A percentile compares a stretch with the other conserved stretches of the same genome.
Evolutionary conservation across 306 rosid species (phyloP).

Genomic region (Dryas octopetala): DNA sequence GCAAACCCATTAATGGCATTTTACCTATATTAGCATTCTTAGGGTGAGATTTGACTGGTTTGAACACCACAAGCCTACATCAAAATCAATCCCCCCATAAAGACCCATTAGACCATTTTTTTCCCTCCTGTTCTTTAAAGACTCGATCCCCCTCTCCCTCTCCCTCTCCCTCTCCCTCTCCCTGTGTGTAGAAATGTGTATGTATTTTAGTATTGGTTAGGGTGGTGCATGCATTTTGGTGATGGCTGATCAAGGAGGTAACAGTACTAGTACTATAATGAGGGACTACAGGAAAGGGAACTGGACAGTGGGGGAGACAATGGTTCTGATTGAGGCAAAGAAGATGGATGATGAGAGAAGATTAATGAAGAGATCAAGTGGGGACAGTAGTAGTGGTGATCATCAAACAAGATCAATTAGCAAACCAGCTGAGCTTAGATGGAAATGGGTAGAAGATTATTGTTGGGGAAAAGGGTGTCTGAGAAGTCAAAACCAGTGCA

Average conservation of each 20-base stretch:
- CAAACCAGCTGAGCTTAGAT: slow-evolving; percentile 46
- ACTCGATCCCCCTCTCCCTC: background rate
- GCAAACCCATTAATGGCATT: background rate
- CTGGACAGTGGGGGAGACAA: slow-evolving; percentile 51
- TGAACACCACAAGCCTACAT: slow-evolving; percentile 19
- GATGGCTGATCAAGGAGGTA: slow-evolving; percentile 40
- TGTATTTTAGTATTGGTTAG: background rate
- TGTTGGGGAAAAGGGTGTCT: slow-evolving; percentile 44
- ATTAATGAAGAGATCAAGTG: slow-evolving; percentile 31
- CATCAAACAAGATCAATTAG: slow-evolving; percentile 5
- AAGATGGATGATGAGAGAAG: slow-evolving; percentile 52
- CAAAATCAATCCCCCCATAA: slow-evolving; percentile 22
- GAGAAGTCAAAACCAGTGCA: slow-evolving; percentile 57
- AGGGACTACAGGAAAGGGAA: slow-evolving; percentile 52
- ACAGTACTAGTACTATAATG: slow-evolving; percentile 18
- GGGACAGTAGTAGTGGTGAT: background rate
- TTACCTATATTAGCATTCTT: slow-evolving; percentile 28
- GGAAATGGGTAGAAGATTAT: slow-evolving; percentile 57
- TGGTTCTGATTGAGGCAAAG: slow-evolving; percentile 51
- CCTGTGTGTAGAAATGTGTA: background rate
- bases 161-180: slow-evolving; percentile 15
- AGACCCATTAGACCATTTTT: background rate
- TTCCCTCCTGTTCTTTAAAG: slow-evolving; percentile 6
- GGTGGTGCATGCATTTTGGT: slow-evolving; percentile 28
- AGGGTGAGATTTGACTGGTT: slow-evolving; percentile 27